Base-by-base conservation (phyloP, 805 yeast species). In the Candida adriatica region DNA sequence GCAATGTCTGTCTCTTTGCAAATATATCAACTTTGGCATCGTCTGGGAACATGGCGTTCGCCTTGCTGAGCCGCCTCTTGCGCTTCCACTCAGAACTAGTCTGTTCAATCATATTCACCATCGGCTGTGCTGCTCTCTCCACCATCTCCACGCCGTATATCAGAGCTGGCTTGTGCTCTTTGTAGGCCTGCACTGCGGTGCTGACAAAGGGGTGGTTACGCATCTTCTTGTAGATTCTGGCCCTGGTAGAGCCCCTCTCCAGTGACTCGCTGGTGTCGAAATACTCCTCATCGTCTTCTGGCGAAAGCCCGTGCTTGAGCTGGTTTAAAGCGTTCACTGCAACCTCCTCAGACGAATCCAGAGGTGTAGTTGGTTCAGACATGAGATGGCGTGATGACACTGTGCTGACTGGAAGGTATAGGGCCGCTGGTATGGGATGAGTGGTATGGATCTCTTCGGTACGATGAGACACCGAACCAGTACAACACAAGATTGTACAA, bases 141-240 rank as follows among this genome's bases (percentile, higher is more conserved):
- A 74, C 71, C 38, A 73, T 65, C 21, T 68, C 80, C 2, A 79
- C 81, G 14, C 78, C 79, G 51, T 73, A 75, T 47, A 68, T 66
- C 48, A 73, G 68, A 8, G 62, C 54, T 8, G 68, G 61, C 24
- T 73, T 61, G 23, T 68, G 64, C 20, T 53, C 48, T 38, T 61
- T 49, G 39, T 61, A 55, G 4, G 57, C 54, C 33, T 57, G 35
- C 11, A 45, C 43, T 5, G 49, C 53, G 24, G 40, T 32, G 26
- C 39, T 40, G 19, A 51, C 45, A 49, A 69, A 46, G 49, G 69
- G 42, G 62, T 41, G 43, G 30, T 35, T 33, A 52, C 53, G 64
- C 68, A 42, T 64, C 60, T 33, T 59, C 56, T 39, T 66, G 68
- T 50, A 67, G 61, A 48, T 68, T 61, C 34, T 61, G 6, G 24